phyloP scores from a whole-genome alignment of 345 rosid species.

The Syzygium grande region DNA sequence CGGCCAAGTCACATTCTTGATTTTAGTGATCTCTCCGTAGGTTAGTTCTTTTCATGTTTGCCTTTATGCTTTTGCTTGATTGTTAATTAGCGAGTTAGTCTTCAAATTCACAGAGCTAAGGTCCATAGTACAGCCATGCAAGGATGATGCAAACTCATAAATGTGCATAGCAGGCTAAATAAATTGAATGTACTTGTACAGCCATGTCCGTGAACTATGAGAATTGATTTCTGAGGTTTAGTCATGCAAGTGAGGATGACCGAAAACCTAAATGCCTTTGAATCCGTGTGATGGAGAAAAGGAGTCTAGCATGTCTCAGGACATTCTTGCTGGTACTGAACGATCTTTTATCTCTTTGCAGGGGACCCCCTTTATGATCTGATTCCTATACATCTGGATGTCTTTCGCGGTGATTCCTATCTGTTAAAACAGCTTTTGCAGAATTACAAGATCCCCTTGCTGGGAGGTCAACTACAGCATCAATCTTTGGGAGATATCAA shows the following conservation, averaged over 20 bases:
- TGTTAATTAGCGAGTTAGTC: not conserved
- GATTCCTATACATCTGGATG: slow-evolving; percentile 74
- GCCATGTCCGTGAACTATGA: not conserved
- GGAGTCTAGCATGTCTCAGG: not conserved
- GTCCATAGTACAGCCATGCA: not conserved
- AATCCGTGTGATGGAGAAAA: not conserved
- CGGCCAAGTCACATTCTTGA: slow-evolving; percentile 65
- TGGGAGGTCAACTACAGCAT: slow-evolving; percentile 19
- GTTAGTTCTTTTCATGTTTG: slow-evolving; percentile 24
- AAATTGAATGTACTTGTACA: not conserved
- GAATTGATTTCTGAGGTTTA: not conserved
- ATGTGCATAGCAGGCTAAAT: not conserved
- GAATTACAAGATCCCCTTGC: slow-evolving; percentile 65
- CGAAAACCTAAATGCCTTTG: not conserved
- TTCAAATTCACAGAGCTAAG: not conserved
- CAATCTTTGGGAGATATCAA: slow-evolving; percentile 17
- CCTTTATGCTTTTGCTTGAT: not conserved
- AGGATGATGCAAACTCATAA: not conserved
- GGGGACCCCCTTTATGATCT: slow-evolving; percentile 79
- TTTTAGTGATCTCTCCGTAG: slow-evolving; percentile 69
- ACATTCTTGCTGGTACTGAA: not conserved
- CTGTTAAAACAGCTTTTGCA: slow-evolving; percentile 60
- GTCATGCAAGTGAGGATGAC: not conserved
- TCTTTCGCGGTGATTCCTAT: slow-evolving; percentile 63
- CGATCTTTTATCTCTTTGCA: slow-evolving; percentile 19